Percentiles rank a stretch among this genome's conserved stretches.
phyloP scores from a whole-genome alignment of 2,329 filamentous ascomycete genomes.

The Hymenotorrendiella dingleyae region DNA sequence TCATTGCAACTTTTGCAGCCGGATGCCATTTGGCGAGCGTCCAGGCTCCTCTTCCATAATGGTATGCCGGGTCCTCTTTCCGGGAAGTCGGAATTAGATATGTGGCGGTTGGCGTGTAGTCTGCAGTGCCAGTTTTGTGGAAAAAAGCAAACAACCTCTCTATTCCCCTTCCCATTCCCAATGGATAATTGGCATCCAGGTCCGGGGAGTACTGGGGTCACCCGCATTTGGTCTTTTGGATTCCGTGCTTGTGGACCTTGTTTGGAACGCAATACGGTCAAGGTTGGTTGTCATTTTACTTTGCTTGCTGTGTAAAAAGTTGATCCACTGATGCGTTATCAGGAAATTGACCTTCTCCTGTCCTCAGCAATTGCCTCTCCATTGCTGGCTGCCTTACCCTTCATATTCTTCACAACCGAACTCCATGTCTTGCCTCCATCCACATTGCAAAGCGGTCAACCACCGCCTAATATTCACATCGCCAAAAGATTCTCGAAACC shows the following conservation, averaged over 20 bases:
- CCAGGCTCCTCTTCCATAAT: constrained; percentile 59
- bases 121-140: constrained; percentile 63
- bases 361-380: constrained; percentile 53
- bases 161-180: constrained; percentile 23
- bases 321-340: constrained; percentile 27
- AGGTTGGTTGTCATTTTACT: constrained; percentile 47
- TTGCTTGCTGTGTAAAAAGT: no score
- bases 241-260: constrained; percentile 62
- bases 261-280: constrained; percentile 53
- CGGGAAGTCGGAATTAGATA: constrained; percentile 62
- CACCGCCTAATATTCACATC: constrained; percentile 43
- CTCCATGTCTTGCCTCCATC: constrained; percentile 54
- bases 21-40: constrained; percentile 64
- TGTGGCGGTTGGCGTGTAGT: constrained; percentile 67
- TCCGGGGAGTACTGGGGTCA: constrained; percentile 54
- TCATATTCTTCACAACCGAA: constrained; percentile 57
- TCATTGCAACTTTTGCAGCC: constrained; percentile 41
- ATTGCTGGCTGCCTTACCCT: constrained; percentile 63
- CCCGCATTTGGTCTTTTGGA: constrained; percentile 66
- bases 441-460: constrained; percentile 46
- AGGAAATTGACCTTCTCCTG: constrained; percentile 67
- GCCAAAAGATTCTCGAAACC: constrained; percentile 60
- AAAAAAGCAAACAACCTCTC: constrained; percentile 31
- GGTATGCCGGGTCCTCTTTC: constrained; percentile 64
- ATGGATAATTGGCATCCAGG: constrained; percentile 51